These are phyloP conservation scores for Cadophora malorum DNA, from an alignment of 2,329 filamentous ascomycete species.

Conservation along the genomic window DNA sequence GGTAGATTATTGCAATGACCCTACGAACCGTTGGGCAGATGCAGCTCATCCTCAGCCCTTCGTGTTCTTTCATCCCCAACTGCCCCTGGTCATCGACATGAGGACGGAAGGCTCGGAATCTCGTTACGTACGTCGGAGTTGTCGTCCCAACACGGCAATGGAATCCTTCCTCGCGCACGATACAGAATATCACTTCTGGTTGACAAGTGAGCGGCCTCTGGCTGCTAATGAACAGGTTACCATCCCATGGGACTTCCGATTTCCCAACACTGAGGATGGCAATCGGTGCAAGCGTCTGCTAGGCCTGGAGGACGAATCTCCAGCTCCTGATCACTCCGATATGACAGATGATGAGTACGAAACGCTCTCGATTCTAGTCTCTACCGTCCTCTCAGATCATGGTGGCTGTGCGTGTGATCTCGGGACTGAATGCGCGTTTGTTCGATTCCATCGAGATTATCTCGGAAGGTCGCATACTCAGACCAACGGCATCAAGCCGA, in stretches of 20 bases:
- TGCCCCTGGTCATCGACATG: constrained; percentile 93
- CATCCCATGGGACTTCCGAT: constrained; percentile 71
- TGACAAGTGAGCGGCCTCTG: constrained; percentile 82
- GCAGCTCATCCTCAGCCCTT: constrained; percentile 71
- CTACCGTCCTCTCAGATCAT: constrained; percentile 75
- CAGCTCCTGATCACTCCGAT: constrained; percentile 39
- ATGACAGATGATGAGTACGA: constrained; percentile 63
- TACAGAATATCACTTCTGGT: constrained; percentile 89
- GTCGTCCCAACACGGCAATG: constrained; percentile 85
- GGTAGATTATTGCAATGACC: constrained; percentile 72
- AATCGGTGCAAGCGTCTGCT: constrained; percentile 63
- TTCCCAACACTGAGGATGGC: constrained; percentile 59
- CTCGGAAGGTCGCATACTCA: constrained; percentile 56
- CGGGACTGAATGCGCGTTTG: constrained; percentile 67
- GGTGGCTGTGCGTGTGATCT: constrained; percentile 79
- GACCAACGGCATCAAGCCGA: constrained; percentile 45
- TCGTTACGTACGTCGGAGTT: constrained; percentile 91
- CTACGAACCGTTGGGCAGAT: constrained; percentile 71
- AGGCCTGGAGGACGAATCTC: constrained; percentile 65
- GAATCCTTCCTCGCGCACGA: constrained; percentile 80
- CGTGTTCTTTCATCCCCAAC: constrained; percentile 84
- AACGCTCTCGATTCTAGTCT: constrained; percentile 68
- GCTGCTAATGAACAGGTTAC: constrained; percentile 67
- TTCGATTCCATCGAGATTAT: constrained; percentile 66
- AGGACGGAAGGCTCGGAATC: constrained; percentile 84